A percentile compares a stretch with the other conserved stretches of the same genome.
These are phyloP conservation scores for Talaromyces stipitatus DNA, from an alignment of 495 filamentous ascomycete species.

Conservation along the genomic window DNA sequence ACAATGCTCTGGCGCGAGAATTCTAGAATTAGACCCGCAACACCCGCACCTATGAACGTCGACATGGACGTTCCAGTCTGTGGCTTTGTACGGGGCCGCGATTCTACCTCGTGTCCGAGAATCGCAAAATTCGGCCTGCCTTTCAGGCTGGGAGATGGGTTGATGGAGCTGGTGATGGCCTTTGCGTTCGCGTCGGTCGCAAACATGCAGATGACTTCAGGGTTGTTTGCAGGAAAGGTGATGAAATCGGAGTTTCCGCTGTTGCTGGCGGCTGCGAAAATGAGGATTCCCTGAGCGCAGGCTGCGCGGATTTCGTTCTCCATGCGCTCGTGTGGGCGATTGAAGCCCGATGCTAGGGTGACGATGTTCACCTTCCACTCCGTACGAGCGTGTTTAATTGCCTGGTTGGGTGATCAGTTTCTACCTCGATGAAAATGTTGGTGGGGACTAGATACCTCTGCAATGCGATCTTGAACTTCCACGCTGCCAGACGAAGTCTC, in stretches of 20 bases:
- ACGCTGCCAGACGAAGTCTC: neutral
- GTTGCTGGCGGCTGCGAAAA: conserved; percentile 4
- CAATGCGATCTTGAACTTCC: neutral
- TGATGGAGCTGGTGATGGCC: neutral
- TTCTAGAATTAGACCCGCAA: neutral
- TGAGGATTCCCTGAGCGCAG: neutral
- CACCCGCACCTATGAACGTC: neutral
- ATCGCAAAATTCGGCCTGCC: neutral
- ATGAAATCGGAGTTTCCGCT: neutral
- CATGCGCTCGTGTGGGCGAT: neutral
- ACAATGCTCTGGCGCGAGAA: neutral
- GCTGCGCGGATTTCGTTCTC: neutral
- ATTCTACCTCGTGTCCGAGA: neutral
- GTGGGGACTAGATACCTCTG: neutral
- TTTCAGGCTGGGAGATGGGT: neutral
- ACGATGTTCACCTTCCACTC: conserved; percentile 3
- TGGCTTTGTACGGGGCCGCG: neutral
- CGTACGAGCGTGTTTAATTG: neutral
- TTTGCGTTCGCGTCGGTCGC: neutral
- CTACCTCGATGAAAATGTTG: too few relatives aligned
- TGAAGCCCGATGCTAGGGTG: conserved; percentile 2
- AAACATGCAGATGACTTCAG: conserved; percentile 1
- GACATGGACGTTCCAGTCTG: conserved; percentile 1
- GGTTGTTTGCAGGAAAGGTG: neutral
- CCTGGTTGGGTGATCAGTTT: neutral